A percentile compares a stretch with the other conserved stretches of the same genome.
phyloP scores from a whole-genome alignment of 2,329 filamentous ascomycete species.

The Cercospora citrullina region DNA sequence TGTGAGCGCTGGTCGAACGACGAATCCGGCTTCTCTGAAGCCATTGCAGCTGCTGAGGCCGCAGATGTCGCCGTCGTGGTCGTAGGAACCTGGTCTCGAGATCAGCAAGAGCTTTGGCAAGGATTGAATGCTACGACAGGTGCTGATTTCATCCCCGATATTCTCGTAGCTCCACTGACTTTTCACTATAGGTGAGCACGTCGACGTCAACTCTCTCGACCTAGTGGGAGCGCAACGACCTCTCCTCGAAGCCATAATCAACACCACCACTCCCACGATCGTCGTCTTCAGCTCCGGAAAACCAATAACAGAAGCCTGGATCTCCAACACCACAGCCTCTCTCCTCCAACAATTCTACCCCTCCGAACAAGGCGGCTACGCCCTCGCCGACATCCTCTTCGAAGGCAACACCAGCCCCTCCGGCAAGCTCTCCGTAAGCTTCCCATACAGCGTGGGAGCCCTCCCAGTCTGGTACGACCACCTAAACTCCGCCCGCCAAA shows the following conservation, averaged over 20 bases:
- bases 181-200: constrained; percentile 57
- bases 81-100: constrained; percentile 73
- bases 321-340: constrained; percentile 63
- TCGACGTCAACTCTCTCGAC: constrained; percentile 63
- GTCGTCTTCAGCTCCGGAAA: constrained; percentile 70
- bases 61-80: constrained; percentile 73
- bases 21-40: constrained; percentile 66
- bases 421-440: constrained; percentile 34
- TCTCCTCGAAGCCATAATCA: constrained; percentile 66
- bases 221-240: constrained; percentile 70
- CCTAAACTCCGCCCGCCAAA: constrained; percentile 63
- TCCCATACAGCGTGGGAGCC: constrained; percentile 33
- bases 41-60: constrained; percentile 62
- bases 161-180: background rate
- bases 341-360: constrained; percentile 75
- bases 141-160: background rate
- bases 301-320: constrained; percentile 72
- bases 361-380: constrained; percentile 59
- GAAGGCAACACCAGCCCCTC: constrained; percentile 32
- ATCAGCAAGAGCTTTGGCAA: constrained; percentile 69
- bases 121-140: constrained; percentile 71
- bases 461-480: constrained; percentile 54
- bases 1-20: constrained; percentile 73
- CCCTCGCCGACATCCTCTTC: constrained; percentile 34
- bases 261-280: constrained; percentile 66